Evolutionary conservation across 2,329 filamentous ascomycete genomes (phyloP), one percentile per base, ranked within the genome.

Genomic region (Arthrobotrys musiformis): DNA sequence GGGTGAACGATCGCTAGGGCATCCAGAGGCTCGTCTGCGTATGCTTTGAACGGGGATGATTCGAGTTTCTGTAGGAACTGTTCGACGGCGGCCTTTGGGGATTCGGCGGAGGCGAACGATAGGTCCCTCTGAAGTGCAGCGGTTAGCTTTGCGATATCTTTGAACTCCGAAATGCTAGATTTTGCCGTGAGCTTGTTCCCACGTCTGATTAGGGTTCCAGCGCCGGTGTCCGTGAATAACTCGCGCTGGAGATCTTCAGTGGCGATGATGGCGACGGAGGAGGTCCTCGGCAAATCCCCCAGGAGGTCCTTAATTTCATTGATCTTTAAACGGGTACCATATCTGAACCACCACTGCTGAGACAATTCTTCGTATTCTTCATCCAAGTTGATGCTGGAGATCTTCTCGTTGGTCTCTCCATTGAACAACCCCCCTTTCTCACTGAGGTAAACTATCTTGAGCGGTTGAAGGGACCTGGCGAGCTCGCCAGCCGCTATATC

Each of bases 391-490:
- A 98, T 98, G 75, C 92, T 92, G 4, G 94, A 97, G 82, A 98
- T 98, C 86, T 97, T 97, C 86, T 94, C 91, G 74, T 91, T 92
- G n/a, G 91, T 92, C 79, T 97, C 92, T 75, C 93, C 94, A 83
- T 98, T 93, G 85, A 97, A 97, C 35, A 99, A 86, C 6, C 94
- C 95, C 60, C 95, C 95, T 88, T 98, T 98, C 86, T 99, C 95
- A 4, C 93, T 96, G n/a, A 98, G 88, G 83, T 97, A 99, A 76
- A 99, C 94, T 78, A 98, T 94, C 89, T 99, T 99, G 81, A 98
- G 86, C 26, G 95, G 95, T 84, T 98, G 91, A 66, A 99, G 86
- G 70, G 92, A 90, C 76, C 93, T 90, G 24, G 95, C 94, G 78
- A 99, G 87, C 85, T 97, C 94, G 79, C 94, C 94, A 30, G 95